Conservation (phyloP, 495 filamentous ascomycete genomes). For the Aspergillus avenaceus region DNA sequence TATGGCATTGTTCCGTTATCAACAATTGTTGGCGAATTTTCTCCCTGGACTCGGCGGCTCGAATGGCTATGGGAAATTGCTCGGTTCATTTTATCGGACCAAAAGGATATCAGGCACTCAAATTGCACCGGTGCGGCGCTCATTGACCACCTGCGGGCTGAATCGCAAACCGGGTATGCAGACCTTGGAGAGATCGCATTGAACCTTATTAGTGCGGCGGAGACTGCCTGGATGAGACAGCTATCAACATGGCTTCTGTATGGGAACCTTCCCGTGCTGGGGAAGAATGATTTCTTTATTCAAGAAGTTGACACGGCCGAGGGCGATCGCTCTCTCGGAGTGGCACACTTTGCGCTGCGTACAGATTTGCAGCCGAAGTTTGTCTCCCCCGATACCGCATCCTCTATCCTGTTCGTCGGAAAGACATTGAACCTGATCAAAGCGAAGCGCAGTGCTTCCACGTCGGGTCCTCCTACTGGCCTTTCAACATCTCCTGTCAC, state of each 20-base stretch:
- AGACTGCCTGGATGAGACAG: conserved; percentile 88
- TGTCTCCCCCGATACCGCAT: conserved; percentile 67
- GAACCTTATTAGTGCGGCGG: conserved; percentile 68
- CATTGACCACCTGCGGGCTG: conserved; percentile 69
- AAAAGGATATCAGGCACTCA: conserved; percentile 17
- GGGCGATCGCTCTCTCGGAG: conserved; percentile 21
- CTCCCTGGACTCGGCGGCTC: conserved; percentile 76
- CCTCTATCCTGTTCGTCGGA: conserved; percentile 87
- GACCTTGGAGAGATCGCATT: conserved; percentile 75
- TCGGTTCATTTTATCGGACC: conserved; percentile 54
- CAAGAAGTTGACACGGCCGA: conserved; percentile 37
- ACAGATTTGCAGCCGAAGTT: conserved; percentile 66
- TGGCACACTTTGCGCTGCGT: conserved; percentile 51
- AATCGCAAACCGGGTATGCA: conserved; percentile 81
- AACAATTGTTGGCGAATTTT: conserved; percentile 75
- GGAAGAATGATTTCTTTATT: conserved; percentile 78
- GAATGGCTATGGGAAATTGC: conserved; percentile 80
- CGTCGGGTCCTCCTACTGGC: conserved; percentile 27
- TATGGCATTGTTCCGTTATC: conserved; percentile 92
- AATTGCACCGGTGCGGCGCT: conserved; percentile 60
- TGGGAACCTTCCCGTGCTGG: conserved; percentile 71
- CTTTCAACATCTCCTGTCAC: conserved; percentile 53
- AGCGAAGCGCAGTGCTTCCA: conserved; percentile 37
- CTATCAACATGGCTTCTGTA: conserved; percentile 86
- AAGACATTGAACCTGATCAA: conserved; percentile 80